A percentile compares a stretch with the other conserved stretches of the same genome.
Evolutionary conservation across 1,284 basidiomycete species (phyloP).

Genomic region (Anthracocystis panici-leucophaei): DNA sequence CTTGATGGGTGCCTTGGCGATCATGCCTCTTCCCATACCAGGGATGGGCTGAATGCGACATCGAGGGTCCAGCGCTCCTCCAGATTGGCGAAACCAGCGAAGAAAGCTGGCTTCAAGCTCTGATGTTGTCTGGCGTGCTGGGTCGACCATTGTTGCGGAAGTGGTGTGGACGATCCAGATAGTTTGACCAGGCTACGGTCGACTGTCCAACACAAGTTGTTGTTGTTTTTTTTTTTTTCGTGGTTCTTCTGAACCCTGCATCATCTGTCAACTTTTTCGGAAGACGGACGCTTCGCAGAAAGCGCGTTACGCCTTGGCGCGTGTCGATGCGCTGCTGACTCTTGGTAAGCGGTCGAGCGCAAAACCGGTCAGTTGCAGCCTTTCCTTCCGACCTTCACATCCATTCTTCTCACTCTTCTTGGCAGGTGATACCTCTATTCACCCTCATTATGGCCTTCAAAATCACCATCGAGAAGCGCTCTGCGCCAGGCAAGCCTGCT

Average conservation of each 20-base stretch:
- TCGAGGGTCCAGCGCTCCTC: conserved; percentile 67
- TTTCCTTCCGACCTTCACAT: conserved; percentile 1
- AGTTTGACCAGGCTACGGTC: background rate
- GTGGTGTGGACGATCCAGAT: background rate
- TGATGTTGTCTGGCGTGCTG: conserved; percentile 37
- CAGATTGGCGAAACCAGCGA: conserved; percentile 69
- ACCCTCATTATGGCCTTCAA: conserved; percentile 38
- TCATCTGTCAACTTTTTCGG: conserved; percentile 3
- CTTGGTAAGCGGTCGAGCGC: conserved; percentile 7
- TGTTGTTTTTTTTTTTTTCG: too few relatives aligned
- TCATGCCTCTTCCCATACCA: conserved; percentile 77
- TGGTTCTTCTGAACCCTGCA: conserved; percentile 18
- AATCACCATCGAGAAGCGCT: conserved; percentile 49
- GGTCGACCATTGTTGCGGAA: conserved; percentile 4
- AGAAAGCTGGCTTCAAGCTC: conserved; percentile 63
- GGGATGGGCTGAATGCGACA: conserved; percentile 74
- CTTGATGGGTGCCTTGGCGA: conserved; percentile 79
- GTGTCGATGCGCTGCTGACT: background rate
- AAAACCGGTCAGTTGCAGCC: background rate
- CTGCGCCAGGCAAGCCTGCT: conserved; percentile 48
- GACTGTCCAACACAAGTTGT: background rate
- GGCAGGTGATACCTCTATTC: too few relatives aligned
- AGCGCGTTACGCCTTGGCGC: conserved; percentile 9
- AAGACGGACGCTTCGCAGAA: conserved; percentile 5
- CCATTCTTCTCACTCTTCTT: conserved; percentile 1